Percentiles rank a stretch among this genome's conserved stretches.
Conservation (phyloP, 495 filamentous ascomycete species). For the Terfezia boudieri region DNA sequence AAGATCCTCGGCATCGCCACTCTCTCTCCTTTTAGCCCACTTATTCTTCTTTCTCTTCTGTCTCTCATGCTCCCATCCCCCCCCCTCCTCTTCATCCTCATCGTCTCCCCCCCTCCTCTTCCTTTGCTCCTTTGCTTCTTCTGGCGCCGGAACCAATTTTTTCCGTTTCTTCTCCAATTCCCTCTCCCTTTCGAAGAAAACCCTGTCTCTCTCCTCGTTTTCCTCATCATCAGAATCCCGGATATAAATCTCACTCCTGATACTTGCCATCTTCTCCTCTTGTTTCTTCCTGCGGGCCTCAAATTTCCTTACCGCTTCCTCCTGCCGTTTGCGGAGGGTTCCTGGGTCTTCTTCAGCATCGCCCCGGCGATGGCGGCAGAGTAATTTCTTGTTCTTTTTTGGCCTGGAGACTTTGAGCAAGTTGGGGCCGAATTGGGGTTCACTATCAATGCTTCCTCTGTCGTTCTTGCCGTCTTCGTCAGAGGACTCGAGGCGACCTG, state of each 20-base stretch:
- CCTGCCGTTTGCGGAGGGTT: conserved; percentile 22
- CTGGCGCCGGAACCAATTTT: neutral
- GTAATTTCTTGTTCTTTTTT: conserved; percentile 21
- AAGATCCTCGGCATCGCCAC: neutral
- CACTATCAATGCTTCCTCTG: conserved; percentile 30
- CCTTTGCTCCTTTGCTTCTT: neutral
- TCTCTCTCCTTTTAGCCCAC: neutral
- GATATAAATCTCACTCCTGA: conserved; percentile 69
- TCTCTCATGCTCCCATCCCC: neutral
- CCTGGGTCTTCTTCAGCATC: conserved; percentile 26
- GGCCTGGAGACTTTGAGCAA: conserved; percentile 28
- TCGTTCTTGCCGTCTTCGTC: conserved; percentile 35
- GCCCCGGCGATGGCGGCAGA: conserved; percentile 15
- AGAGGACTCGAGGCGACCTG: conserved; percentile 24
- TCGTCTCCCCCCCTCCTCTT: neutral
- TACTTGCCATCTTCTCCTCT: conserved; percentile 26
- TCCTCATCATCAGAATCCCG: conserved; percentile 22
- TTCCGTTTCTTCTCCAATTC: conserved; percentile 4
- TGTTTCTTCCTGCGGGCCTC: conserved; percentile 21
- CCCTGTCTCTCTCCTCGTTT: conserved; percentile 15
- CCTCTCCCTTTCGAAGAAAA: conserved; percentile 17
- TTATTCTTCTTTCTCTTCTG: neutral
- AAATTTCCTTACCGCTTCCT: conserved; percentile 15
- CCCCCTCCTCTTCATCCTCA: neutral
- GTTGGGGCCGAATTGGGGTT: conserved; percentile 37